These are phyloP conservation scores for Leishmania amazonensis DNA, from an alignment of 208 protist species.

Conservation along the genomic window DNA sequence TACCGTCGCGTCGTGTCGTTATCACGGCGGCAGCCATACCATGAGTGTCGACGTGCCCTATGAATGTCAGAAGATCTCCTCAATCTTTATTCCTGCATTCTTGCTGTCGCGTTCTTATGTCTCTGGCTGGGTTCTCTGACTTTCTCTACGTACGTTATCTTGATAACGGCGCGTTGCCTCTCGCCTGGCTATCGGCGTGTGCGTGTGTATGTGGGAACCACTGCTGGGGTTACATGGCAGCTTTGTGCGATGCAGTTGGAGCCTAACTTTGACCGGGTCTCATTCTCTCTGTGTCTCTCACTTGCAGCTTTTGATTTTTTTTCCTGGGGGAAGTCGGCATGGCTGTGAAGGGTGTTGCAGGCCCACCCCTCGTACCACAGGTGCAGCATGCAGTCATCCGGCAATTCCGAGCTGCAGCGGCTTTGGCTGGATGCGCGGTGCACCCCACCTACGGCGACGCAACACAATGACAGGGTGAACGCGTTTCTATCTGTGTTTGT, in stretches of 20 bases:
- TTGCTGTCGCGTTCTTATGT: neutral
- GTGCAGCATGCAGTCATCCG: conserved; percentile 5
- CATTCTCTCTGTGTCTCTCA: neutral
- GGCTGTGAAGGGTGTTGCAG: neutral
- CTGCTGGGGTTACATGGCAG: neutral
- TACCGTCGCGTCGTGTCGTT: neutral
- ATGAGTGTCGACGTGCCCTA: neutral
- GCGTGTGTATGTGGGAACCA: neutral
- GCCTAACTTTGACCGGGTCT: neutral
- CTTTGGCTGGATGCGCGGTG: conserved; percentile 61
- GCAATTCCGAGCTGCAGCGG: conserved; percentile 31
- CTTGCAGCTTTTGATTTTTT: neutral
- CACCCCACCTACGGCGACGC: conserved; percentile 23
- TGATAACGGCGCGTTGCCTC: neutral
- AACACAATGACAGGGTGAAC: conserved; percentile 39
- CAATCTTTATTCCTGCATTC: neutral
- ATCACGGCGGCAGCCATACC: too few relatives aligned
- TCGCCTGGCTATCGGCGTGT: neutral
- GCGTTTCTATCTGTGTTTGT: conserved; percentile 46
- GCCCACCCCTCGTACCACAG: neutral
- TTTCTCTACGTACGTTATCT: neutral
- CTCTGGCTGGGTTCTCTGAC: neutral
- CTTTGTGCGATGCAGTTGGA: neutral
- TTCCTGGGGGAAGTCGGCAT: neutral
- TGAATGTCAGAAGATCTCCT: neutral